phyloP scores from a whole-genome alignment of 768 basidiomycete genomes.

The Guyanaporus albipodus region DNA sequence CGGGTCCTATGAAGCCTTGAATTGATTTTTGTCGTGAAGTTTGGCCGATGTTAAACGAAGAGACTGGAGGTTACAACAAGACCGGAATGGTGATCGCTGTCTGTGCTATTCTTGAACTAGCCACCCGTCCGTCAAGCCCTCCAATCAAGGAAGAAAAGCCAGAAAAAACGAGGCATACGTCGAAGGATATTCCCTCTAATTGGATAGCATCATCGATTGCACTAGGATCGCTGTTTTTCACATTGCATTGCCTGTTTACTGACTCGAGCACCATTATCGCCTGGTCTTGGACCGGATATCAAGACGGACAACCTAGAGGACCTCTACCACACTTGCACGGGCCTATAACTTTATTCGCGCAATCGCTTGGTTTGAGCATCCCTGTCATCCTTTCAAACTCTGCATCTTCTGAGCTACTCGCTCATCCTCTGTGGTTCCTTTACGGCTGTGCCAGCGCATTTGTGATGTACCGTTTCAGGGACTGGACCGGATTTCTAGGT shows the following conservation, averaged over 20 bases:
- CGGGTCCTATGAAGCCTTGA: not conserved
- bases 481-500: constrained; percentile 69
- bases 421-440: constrained; percentile 49
- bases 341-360: constrained; percentile 61
- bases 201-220: constrained; percentile 49
- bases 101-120: constrained; percentile 55
- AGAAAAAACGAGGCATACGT: not conserved
- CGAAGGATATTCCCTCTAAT: constrained; percentile 11
- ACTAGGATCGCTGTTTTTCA: constrained; percentile 66
- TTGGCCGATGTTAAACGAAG: constrained; percentile 71
- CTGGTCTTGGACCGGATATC: constrained; percentile 91
- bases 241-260: constrained; percentile 65
- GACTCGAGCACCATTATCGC: constrained; percentile 78
- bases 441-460: constrained; percentile 52
- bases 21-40: constrained; percentile 39
- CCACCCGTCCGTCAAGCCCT: constrained; percentile 36
- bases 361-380: constrained; percentile 52
- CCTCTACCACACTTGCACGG: constrained; percentile 71
- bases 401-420: constrained; percentile 27
- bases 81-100: constrained; percentile 56
- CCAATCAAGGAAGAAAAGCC: constrained; percentile 4
- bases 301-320: constrained; percentile 53
- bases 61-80: constrained; percentile 68
- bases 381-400: constrained; percentile 30
- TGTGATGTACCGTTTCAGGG: constrained; percentile 52